Conservation (phyloP, 148 eudicot species). For the Fagopyrum homotropicum region DNA sequence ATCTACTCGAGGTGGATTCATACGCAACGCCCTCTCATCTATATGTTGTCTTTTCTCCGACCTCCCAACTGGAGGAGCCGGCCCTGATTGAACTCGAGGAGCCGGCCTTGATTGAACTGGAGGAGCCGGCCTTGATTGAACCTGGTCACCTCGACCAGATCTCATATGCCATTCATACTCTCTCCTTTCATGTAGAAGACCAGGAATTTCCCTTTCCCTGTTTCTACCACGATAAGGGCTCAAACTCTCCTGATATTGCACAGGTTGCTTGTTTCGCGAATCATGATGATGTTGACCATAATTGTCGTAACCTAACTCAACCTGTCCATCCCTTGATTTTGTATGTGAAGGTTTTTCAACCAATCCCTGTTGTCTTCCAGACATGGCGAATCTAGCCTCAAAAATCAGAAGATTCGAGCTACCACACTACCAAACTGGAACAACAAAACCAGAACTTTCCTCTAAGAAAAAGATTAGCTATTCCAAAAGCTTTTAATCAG, state of each 20-base stretch:
- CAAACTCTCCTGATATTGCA: conserved; percentile 5
- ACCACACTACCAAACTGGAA: not conserved
- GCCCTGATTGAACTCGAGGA: conserved; percentile 8
- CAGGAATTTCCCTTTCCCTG: conserved; percentile 2
- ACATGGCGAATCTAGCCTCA: conserved; percentile 2
- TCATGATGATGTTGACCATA: not conserved
- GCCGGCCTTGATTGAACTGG: conserved; percentile 6
- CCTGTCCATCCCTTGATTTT: conserved; percentile 9
- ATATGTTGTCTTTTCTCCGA: not conserved
- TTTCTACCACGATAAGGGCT: not conserved
- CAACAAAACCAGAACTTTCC: conserved; percentile 8
- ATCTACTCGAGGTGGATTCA: not conserved
- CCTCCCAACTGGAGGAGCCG: conserved; percentile 1
- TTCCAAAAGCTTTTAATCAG: not conserved
- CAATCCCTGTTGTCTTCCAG: conserved; percentile 9
- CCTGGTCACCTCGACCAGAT: conserved; percentile 9
- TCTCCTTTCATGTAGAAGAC: conserved; percentile 9
- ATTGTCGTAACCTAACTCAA: conserved; percentile 4
- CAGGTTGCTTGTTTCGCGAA: conserved; percentile 1
- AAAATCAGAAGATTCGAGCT: not conserved
- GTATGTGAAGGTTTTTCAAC: not conserved
- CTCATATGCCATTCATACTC: conserved; percentile 13
- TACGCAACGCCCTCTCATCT: conserved; percentile 11
- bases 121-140: conserved; percentile 10
- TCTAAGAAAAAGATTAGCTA: not conserved